Base-by-base conservation (phyloP, 2,329 filamentous ascomycete genomes). In the Teratosphaeria gauchensis region DNA sequence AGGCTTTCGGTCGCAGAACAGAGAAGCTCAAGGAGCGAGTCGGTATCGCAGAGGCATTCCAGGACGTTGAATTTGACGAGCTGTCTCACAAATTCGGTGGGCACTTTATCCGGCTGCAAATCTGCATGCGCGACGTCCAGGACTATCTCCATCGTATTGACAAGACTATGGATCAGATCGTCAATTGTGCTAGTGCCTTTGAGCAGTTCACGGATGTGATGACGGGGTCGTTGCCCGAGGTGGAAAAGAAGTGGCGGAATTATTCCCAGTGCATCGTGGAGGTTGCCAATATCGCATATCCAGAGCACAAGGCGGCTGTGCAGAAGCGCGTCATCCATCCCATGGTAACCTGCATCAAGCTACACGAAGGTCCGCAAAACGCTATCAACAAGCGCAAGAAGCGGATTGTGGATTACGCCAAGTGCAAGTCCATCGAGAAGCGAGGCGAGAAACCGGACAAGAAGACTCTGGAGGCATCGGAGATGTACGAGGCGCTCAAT, bases 301-400 rank as follows among this genome's bases (percentile, higher is more conserved):
- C 91, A 61, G 88, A 92, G 65, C 92, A 96, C 78, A 77, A 83
- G 71, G 72, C 75, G 9, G 82, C 87, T 68, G 87, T 97, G 53
- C 84, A 88, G 56, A 89, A 87, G 71, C 85, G 87, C 66, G 90
- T 96, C 54, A 90, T 96, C 62, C 87, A 92, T 64, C 92, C 90
- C 1, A 90, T 95, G 72, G 82, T 89, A 65, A 82, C 83, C 53
- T 81, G 92, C 32, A 88, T 94, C 71, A 86, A 88, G 68, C 80
- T 90, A 8, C 92, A 95, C 68, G 86, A 88, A 56, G 88, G 89
- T 38, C 91, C 92, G 1, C 89, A 91, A 54, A 83, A 91, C 60
- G 87, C 94, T 3, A 96, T 97, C 84, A 89, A 91, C 70, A 96
- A 97, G 76, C 88, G 94, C 28, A 87, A 92, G 66, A 97, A 97